Conservation (phyloP, 1,139 yeast genomes). For the Scheffersomyces parashehatae region DNA sequence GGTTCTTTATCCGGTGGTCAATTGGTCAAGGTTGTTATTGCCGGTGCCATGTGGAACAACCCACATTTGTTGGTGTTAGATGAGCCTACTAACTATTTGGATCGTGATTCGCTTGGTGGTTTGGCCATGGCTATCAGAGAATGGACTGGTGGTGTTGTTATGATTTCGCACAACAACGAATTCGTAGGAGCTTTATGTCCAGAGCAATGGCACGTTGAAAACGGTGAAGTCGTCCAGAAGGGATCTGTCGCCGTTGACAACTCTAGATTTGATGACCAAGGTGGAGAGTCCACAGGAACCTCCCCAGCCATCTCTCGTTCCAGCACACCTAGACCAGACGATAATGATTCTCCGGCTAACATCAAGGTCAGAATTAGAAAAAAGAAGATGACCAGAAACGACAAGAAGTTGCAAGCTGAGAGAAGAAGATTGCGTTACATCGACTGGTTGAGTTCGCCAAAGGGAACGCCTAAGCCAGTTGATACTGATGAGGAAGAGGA, state of each 20-base stretch:
- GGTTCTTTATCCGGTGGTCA: conserved; percentile 98
- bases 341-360: conserved; percentile 92
- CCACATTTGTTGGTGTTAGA: conserved; percentile 97
- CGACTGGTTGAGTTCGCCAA: conserved; percentile 94
- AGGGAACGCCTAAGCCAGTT: conserved; percentile 93
- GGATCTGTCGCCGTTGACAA: conserved; percentile 76
- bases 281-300: conserved; percentile 45
- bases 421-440: conserved; percentile 92
- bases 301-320: conserved; percentile 44
- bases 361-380: conserved; percentile 88
- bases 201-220: conserved; percentile 96
- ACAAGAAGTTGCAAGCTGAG: conserved; percentile 85
- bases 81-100: conserved; percentile 98
- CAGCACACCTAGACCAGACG: conserved; percentile 51
- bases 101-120: conserved; percentile 97
- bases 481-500: conserved; percentile 93
- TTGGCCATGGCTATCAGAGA: conserved; percentile 96
- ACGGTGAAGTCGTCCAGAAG: conserved; percentile 84
- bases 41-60: conserved; percentile 99
- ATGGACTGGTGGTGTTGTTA: conserved; percentile 97
- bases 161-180: conserved; percentile 97
- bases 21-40: conserved; percentile 96
- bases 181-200: conserved; percentile 97
- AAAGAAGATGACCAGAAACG: conserved; percentile 97
- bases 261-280: conserved; percentile 75